Percentiles rank a stretch among this genome's conserved stretches.
These are phyloP conservation scores for Cutaneotrichosporon sp. DNA, from an alignment of 1,284 basidiomycete genomes.

Conservation along the genomic window DNA sequence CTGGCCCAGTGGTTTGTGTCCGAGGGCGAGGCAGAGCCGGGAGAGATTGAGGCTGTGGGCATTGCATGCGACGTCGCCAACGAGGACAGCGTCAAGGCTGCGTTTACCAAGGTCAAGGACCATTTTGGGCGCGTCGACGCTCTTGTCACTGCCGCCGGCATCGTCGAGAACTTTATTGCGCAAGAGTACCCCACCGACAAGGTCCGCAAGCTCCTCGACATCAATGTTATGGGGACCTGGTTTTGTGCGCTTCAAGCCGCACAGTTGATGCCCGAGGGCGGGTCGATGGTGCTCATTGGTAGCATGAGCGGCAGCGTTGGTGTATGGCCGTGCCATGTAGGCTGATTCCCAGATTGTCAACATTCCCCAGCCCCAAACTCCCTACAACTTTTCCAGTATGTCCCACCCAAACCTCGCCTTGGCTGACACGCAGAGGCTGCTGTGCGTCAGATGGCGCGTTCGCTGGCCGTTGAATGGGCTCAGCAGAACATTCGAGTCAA, in stretches of 20 bases:
- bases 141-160: conserved; percentile 84
- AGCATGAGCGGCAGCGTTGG: conserved; percentile 87
- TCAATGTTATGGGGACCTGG: conserved; percentile 81
- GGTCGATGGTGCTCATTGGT: conserved; percentile 75
- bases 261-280: conserved; percentile 57
- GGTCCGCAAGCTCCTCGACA: conserved; percentile 75
- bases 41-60: conserved; percentile 67
- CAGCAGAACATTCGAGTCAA: conserved; percentile 53
- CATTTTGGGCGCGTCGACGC: conserved; percentile 59
- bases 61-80: conserved; percentile 83
- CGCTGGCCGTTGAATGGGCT: conserved; percentile 56
- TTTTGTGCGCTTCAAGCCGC: conserved; percentile 92
- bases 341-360: conserved; percentile 66
- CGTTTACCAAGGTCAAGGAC: conserved; percentile 62
- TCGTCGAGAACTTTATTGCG: conserved; percentile 86
- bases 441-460: conserved; percentile 52
- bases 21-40: conserved; percentile 55
- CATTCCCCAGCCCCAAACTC: conserved; percentile 82
- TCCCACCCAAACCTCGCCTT: conserved; percentile 1
- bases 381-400: conserved; percentile 84
- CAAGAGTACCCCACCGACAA: conserved; percentile 83
- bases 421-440: conserved; percentile 41
- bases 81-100: conserved; percentile 69
- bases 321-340: conserved; percentile 36
- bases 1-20: conserved; percentile 59